Evolutionary conservation across 164 flowering plant species (phyloP), one percentile per base, ranked within the genome.

Genomic region (Vitis rupestris): DNA sequence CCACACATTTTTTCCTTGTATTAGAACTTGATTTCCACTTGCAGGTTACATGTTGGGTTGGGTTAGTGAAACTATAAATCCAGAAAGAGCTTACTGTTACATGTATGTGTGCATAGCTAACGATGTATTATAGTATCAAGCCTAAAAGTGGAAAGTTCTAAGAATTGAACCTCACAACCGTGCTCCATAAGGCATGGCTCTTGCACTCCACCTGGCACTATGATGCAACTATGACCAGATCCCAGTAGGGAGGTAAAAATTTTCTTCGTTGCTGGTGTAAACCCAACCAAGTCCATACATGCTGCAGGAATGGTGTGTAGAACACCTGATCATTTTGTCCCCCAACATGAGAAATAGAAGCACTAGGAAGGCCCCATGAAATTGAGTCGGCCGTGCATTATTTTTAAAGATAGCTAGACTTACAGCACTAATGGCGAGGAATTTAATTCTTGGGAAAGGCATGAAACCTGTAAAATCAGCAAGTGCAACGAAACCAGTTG

Each of bases 241-340:
- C 67, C 78, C 79, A 93, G 77, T 59, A 86, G 87, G 27, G 94
- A 85, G 19, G 49, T 61, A 67, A 93, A 93, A 60, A 86, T 89
- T 68, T 86, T 87, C 86, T 68, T 93, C 16, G 98, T 69, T 55
- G 90, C 99, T 50, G 94, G 79, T 58, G 91, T 16, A 67, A 83
- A 63, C 98, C 98, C 74, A 84, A 72, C 99, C 99, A 93, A 58
- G 98, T 87, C 99, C 99, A 96, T 70, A 93, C 75, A 65, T 96
- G 99, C 83, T 97, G 83, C 78, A 96, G 19, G 68, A 96, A 80
- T 51, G 99, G 99, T 53, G 95, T 92, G 72, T 89, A 84, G 68
- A 96, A 96, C 53, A 90, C 89, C 99, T 95, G 81, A 66, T 47
- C 14, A 67, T 19, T 13, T 31, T 11, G 59, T 53, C 12, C 3